phyloP scores from a whole-genome alignment of 2,329 filamentous ascomycete species.

The Hymenoscyphus salicellus region DNA sequence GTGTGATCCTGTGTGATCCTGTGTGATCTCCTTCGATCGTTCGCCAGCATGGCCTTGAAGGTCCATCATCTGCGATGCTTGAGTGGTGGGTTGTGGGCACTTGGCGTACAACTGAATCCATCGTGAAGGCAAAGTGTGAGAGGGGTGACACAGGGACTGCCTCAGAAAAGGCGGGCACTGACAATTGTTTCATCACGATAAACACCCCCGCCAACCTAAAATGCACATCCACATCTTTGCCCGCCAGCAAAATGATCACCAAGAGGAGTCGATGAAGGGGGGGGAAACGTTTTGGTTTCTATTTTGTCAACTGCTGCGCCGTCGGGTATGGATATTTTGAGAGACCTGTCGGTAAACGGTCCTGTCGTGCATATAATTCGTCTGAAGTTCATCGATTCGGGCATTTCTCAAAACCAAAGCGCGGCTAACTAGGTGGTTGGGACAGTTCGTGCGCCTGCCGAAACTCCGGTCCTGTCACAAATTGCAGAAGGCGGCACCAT shows the following conservation, averaged over 20 bases:
- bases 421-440: too few relatives aligned
- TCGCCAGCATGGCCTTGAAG: background rate
- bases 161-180: background rate
- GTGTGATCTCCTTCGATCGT: background rate
- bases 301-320: too few relatives aligned
- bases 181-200: background rate
- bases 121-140: background rate
- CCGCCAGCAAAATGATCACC: background rate
- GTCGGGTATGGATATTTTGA: too few relatives aligned
- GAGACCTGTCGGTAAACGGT: too few relatives aligned
- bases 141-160: background rate
- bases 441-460: too few relatives aligned
- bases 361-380: too few relatives aligned
- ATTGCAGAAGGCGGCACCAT: background rate
- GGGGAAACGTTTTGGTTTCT: background rate
- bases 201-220: background rate
- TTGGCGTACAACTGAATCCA: background rate
- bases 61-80: background rate
- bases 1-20: too few relatives aligned
- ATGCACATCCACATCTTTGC: background rate
- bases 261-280: background rate
- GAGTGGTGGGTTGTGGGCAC: background rate
- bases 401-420: too few relatives aligned
- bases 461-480: background rate
- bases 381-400: too few relatives aligned